Conservation (phyloP, 148 eudicot species). For the Chenopodium berlandieri region DNA sequence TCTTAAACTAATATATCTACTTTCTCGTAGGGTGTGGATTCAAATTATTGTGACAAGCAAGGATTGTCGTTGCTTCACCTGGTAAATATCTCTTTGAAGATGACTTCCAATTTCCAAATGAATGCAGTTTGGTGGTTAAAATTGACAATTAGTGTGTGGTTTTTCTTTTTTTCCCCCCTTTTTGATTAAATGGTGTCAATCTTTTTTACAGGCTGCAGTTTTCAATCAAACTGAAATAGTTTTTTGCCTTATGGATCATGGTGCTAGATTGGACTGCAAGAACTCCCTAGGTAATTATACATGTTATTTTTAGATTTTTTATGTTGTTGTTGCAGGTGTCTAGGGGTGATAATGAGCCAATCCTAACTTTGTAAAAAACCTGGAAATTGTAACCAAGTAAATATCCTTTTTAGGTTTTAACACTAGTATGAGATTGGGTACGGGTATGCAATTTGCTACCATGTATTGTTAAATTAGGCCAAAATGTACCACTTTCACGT, state of each 20-base stretch:
- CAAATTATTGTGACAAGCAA: slow-evolving; percentile 80
- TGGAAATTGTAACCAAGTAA: background rate
- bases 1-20: slow-evolving; percentile 19
- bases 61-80: slow-evolving; percentile 70
- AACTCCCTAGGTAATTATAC: slow-evolving; percentile 61
- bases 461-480: too few relatives aligned
- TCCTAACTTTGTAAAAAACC: background rate
- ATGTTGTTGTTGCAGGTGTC: background rate
- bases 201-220: slow-evolving; percentile 57
- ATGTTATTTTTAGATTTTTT: background rate
- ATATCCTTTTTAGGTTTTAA: too few relatives aligned
- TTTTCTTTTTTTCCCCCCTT: background rate
- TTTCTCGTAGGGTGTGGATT: slow-evolving; percentile 71
- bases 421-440: too few relatives aligned
- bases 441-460: too few relatives aligned
- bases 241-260: slow-evolving; percentile 72
- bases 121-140: background rate
- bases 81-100: slow-evolving; percentile 44
- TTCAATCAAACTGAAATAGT: slow-evolving; percentile 74
- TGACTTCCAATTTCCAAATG: slow-evolving; percentile 10
- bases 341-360: background rate
- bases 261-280: slow-evolving; percentile 61
- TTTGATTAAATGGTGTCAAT: background rate
- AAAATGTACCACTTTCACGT: too few relatives aligned
- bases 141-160: background rate